Evolutionary conservation across 768 basidiomycete species (phyloP).

Genomic region (Goffeauzyma gilvescens): DNA sequence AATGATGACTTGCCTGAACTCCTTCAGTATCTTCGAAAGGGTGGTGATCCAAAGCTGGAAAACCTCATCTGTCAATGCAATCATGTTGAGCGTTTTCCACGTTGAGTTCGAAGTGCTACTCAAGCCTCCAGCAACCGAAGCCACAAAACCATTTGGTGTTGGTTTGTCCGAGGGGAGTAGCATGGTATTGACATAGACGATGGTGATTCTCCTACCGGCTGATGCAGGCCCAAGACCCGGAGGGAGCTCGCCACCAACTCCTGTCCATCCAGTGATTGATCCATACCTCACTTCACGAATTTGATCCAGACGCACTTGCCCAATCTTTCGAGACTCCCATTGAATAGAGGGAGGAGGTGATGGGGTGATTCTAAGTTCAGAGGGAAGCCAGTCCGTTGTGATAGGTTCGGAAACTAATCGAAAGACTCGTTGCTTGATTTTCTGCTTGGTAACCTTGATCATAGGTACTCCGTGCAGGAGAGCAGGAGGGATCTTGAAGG

Average conservation of each 20-base stretch:
- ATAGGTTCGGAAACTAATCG: constrained; percentile 61
- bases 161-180: too few relatives aligned
- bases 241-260: constrained; percentile 41
- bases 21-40: constrained; percentile 39
- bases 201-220: constrained; percentile 58
- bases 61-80: constrained; percentile 49
- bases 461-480: constrained; percentile 36
- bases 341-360: too few relatives aligned
- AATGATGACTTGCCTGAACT: constrained; percentile 11
- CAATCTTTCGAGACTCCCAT: constrained; percentile 20
- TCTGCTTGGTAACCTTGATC: constrained; percentile 65
- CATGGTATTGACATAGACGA: constrained; percentile 50
- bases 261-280: constrained; percentile 39
- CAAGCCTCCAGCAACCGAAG: too few relatives aligned
- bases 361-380: too few relatives aligned
- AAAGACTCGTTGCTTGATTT: constrained; percentile 52
- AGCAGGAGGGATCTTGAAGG: constrained; percentile 9
- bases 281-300: constrained; percentile 73
- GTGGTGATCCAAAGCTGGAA: constrained; percentile 48
- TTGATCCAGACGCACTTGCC: constrained; percentile 58
- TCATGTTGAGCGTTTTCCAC: constrained; percentile 65
- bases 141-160: too few relatives aligned
- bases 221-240: constrained; percentile 45
- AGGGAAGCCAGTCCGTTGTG: too few relatives aligned
- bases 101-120: too few relatives aligned